Evolutionary conservation across 306 rosid genomes (phyloP), one percentile per base, ranked within the genome.

Genomic region (Medicago arabica): DNA sequence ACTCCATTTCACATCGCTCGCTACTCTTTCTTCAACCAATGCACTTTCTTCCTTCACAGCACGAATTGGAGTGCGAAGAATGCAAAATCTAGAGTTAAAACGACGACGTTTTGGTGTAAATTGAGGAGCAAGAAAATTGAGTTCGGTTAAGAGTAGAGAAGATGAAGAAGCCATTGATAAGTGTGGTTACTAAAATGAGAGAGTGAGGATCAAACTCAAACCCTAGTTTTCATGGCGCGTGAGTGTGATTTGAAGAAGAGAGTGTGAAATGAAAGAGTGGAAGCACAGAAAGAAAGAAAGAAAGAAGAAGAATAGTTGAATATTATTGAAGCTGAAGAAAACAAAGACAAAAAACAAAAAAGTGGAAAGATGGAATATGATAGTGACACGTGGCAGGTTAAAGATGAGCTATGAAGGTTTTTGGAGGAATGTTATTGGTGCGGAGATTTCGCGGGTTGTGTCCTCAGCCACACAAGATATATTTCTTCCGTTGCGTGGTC

Each of bases 41-140:
- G 84, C 84, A 2, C 89, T 85, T 74, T 88, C 97, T 57, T 86
- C 93, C 19, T 74, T 89, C 9, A 66, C 64, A 28, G 97, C 96
- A 23, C 85, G 79, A 61, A 86, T 76, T 79, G 82, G 83, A 51
- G 70, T 73, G 43, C 84, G 85, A 47, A 85, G 28, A 28, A 72
- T 6, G 50, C 49, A 72, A 49, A 19, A 51, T 67, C 78, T 70
- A 31, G 87, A 39, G 51, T 78, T 28, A 78, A 83, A 81, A 18
- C 82, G 34, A 17, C 85, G 85, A 4, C 84, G 91, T 74, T 77
- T 86, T 36, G 81, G 78, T 17, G 88, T 50, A 15, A 74, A 31
- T 57, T 69, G 87, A 3, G 89, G 96, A 34, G 88, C 81, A 66
- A 91, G 86, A 64, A 91, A 88, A 25, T 76, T 69, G 36, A 92